Evolutionary conservation across 306 rosid species (phyloP).

Genomic region (Dicorynia guianensis): DNA sequence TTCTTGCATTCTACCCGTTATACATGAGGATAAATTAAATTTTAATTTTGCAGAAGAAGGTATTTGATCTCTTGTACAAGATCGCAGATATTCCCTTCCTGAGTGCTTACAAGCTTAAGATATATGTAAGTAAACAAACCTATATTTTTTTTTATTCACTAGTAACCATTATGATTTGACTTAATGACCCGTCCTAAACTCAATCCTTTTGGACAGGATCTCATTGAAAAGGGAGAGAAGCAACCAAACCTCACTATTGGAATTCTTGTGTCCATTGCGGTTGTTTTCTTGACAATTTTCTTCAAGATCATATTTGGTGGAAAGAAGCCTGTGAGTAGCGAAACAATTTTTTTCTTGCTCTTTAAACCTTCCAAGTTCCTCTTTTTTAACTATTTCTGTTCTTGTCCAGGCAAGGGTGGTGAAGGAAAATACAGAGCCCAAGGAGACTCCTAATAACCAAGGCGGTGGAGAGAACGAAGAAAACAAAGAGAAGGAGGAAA

Average conservation of each 20-base stretch:
- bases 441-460: constrained; percentile 53
- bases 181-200: constrained; percentile 27
- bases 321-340: constrained; percentile 62
- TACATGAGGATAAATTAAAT: constrained; percentile 5
- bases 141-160: background rate
- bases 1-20: background rate
- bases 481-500: constrained; percentile 49
- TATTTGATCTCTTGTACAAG: constrained; percentile 86
- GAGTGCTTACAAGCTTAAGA: constrained; percentile 63
- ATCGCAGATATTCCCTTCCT: constrained; percentile 80
- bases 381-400: constrained; percentile 9
- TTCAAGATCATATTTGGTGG: constrained; percentile 79
- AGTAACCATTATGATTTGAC: background rate
- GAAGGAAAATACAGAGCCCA: constrained; percentile 39
- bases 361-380: background rate
- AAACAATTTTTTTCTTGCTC: background rate
- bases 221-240: constrained; percentile 80
- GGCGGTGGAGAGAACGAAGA: constrained; percentile 64
- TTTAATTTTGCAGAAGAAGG: constrained; percentile 70
- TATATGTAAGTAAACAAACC: constrained; percentile 54
- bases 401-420: constrained; percentile 55
- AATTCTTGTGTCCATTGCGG: constrained; percentile 62
- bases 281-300: constrained; percentile 63
- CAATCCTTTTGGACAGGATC: constrained; percentile 56
- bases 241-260: constrained; percentile 87